A percentile compares a stretch with the other conserved stretches of the same genome.
Evolutionary conservation across 441 rosid species (phyloP).

Genomic region (Bocquillonia castaneifolia): DNA sequence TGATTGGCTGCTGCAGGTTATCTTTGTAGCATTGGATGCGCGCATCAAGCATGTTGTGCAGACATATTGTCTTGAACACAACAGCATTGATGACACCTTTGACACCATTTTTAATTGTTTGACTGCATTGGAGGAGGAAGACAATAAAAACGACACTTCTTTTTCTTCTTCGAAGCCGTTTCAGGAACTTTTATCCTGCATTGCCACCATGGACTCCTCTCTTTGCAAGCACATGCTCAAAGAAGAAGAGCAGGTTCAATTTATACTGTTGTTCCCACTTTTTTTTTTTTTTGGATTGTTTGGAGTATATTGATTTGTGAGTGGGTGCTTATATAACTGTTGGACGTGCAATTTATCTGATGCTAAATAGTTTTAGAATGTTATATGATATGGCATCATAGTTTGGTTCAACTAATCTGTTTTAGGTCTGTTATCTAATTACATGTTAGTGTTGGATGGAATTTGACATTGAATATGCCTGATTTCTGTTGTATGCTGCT

Average conservation of each 20-base stretch:
- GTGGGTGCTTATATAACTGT: too few relatives aligned
- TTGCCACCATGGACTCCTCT: constrained; percentile 45
- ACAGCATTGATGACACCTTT: constrained; percentile 42
- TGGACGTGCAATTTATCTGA: too few relatives aligned
- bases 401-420: too few relatives aligned
- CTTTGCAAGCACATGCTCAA: constrained; percentile 61
- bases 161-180: constrained; percentile 14
- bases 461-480: too few relatives aligned
- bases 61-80: constrained; percentile 65
- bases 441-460: too few relatives aligned
- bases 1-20: too few relatives aligned
- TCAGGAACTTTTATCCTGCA: constrained; percentile 43
- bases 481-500: background rate
- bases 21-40: constrained; percentile 52
- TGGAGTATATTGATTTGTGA: too few relatives aligned
- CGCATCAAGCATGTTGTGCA: constrained; percentile 46
- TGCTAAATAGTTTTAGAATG: too few relatives aligned
- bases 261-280: too few relatives aligned
- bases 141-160: constrained; percentile 17
- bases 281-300: too few relatives aligned
- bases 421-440: too few relatives aligned
- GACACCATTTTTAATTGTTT: constrained; percentile 40
- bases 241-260: constrained; percentile 86
- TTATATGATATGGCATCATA: too few relatives aligned
- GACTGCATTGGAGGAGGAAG: constrained; percentile 36